A percentile compares a stretch with the other conserved stretches of the same genome.
Evolutionary conservation across 148 eudicot genomes (phyloP).

Genomic region (Gaultheria prostrata): DNA sequence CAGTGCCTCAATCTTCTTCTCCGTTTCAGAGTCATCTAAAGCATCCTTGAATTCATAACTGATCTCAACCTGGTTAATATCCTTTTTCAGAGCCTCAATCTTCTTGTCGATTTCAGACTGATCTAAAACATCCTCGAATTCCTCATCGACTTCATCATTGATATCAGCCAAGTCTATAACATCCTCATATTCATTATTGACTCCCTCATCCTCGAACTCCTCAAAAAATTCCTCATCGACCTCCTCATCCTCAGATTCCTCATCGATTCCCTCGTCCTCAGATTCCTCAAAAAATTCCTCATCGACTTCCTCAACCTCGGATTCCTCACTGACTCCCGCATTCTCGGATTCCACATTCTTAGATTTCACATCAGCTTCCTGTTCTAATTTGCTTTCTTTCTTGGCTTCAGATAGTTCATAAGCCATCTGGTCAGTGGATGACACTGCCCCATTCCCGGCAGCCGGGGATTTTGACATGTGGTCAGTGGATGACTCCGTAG

Average conservation of each 20-base stretch:
- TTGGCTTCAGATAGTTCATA: constrained; percentile 43
- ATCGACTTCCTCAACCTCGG: neutral
- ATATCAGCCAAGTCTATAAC: neutral
- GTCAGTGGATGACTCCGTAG: constrained; percentile 44
- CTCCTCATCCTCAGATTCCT: neutral
- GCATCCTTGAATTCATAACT: constrained; percentile 50
- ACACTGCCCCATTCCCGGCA: too few species aligned
- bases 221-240: neutral
- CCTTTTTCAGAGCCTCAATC: neutral
- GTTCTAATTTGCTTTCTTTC: constrained; percentile 36
- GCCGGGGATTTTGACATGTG: constrained; percentile 41
- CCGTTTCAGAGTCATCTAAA: constrained; percentile 48
- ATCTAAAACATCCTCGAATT: constrained; percentile 1
- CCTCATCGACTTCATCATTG: neutral
- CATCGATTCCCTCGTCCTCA: neutral
- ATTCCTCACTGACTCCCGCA: neutral
- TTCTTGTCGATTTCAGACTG: neutral
- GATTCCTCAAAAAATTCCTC: constrained; percentile 3
- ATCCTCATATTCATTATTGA: neutral
- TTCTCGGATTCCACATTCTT: neutral
- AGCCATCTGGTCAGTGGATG: too few species aligned
- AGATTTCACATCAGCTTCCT: neutral
- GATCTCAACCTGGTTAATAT: constrained; percentile 34
- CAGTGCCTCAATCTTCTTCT: constrained; percentile 55
- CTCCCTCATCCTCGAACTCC: neutral